Conservation (phyloP, 208 protist genomes). For the Eutreptiella sp. region DNA sequence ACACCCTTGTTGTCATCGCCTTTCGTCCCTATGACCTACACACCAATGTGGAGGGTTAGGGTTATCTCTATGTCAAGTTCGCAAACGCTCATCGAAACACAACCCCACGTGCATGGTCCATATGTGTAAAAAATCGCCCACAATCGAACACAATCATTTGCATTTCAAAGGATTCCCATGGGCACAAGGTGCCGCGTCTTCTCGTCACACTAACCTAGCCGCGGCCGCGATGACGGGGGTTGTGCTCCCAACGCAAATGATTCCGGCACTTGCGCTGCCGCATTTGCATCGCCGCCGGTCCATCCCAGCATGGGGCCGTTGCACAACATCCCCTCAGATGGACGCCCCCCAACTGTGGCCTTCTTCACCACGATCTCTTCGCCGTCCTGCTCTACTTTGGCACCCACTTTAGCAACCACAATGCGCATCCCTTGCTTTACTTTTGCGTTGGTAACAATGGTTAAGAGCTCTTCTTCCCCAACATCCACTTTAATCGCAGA, state of each 20-base stretch:
- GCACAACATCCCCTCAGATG: slow-evolving; percentile 64
- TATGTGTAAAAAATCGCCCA: no score
- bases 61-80: no score
- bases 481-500: slow-evolving; percentile 59
- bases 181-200: no score
- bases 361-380: slow-evolving; percentile 48
- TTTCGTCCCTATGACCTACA: no score
- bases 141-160: no score
- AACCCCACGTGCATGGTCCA: no score
- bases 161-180: no score
- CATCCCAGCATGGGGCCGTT: slow-evolving; percentile 68
- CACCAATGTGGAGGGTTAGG: no score
- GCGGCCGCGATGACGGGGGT: slow-evolving; percentile 25
- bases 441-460: slow-evolving; percentile 67
- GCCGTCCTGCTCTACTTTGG: slow-evolving; percentile 38
- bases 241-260: slow-evolving; percentile 7
- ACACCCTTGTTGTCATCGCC: no score
- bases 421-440: slow-evolving; percentile 47
- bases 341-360: slow-evolving; percentile 56
- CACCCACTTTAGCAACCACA: slow-evolving; percentile 59
- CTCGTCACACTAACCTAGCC: no score
- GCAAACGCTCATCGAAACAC: no score
- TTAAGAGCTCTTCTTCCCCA: slow-evolving; percentile 40
- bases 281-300: slow-evolving; percentile 54
- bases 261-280: slow-evolving; percentile 50